Evolutionary conservation across 495 filamentous ascomycete species (phyloP).

Genomic region (Penicillium paradoxum): DNA sequence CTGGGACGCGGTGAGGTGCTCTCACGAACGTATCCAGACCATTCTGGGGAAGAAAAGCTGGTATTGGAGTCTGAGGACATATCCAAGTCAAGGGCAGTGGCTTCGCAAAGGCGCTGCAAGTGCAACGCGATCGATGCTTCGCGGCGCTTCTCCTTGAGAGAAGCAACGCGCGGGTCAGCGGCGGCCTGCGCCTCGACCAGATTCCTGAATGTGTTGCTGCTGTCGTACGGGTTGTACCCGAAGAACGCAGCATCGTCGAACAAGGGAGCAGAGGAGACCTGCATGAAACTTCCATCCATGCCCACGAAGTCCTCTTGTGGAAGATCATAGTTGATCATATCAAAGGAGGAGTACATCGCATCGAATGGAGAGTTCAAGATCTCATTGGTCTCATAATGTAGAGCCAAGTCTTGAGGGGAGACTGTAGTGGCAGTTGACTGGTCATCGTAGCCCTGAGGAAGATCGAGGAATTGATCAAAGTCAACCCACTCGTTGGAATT

Average conservation of each 20-base stretch:
- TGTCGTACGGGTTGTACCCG: slow-evolving; percentile 19
- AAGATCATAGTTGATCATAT: slow-evolving; percentile 24
- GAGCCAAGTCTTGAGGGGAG: slow-evolving; percentile 30
- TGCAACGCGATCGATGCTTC: slow-evolving; percentile 43
- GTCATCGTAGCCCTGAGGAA: slow-evolving; percentile 30
- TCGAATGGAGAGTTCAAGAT: slow-evolving; percentile 19
- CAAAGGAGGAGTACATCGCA: slow-evolving; percentile 23
- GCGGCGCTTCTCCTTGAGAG: slow-evolving; percentile 42
- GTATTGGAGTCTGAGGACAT: slow-evolving; percentile 32
- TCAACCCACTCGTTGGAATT: slow-evolving; percentile 31
- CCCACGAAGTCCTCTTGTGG: slow-evolving; percentile 20
- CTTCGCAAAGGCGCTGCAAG: slow-evolving; percentile 36
- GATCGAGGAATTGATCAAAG: slow-evolving; percentile 38
- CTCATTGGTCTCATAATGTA: slow-evolving; percentile 25
- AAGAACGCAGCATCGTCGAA: slow-evolving; percentile 26
- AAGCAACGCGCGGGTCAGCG: slow-evolving; percentile 28
- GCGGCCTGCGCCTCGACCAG: slow-evolving; percentile 41
- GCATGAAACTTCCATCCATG: slow-evolving; percentile 20
- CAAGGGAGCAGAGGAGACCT: slow-evolving; percentile 18
- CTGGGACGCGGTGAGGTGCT: slow-evolving; percentile 24
- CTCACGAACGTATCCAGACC: slow-evolving; percentile 31
- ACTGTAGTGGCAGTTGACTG: slow-evolving; percentile 32
- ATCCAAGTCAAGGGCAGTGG: slow-evolving; percentile 25
- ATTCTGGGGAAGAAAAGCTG: slow-evolving; percentile 35
- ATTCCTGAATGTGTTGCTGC: slow-evolving; percentile 26